Evolutionary conservation across 140 eudicot species (phyloP), one percentile per base, ranked within the genome.

Genomic region (Senecio squalidus): DNA sequence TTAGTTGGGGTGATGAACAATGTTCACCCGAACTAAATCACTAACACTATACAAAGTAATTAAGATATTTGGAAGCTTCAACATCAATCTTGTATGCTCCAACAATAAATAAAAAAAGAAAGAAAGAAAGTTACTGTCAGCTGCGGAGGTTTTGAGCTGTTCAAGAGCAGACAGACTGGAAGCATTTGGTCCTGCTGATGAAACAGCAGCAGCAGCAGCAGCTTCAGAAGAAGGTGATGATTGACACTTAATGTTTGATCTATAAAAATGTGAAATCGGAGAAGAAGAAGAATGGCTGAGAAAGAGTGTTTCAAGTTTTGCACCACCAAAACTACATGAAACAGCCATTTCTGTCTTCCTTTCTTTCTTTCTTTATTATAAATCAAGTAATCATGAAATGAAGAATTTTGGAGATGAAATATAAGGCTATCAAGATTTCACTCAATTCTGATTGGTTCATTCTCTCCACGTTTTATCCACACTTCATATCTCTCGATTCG

Each of bases 121-220:
- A 26, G 2, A 53, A 2, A 22, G 20, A 22, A 41, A 29, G 58
- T 54, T 74, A 85, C 93, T 61, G 68, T 86, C 96, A 77, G 91
- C 86, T 6, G 91, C 78, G 0, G 98, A 91, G 68, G 82, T 70
- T 67, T 91, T 91, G 78, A 91, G 98, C 84, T 91, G 98, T 47
- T 91, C 75, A 30, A 91, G 94, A 64, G 96, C 98, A 16, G 98
- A 83, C 11, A 86, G 63, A 33, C 92, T 83, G 4, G 78, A 68
- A 17, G 66, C 81, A 60, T 80, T 77, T 34, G 27, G 23, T 14
- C 16, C 31, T 22, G 29, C 3, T 2, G 53, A 48, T 48, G 15
- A 9, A 26, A 62, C 51, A 44, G 51, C 67, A 50, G 23, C 74
- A 13, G 47, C 47, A 0, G 77, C 45, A 11, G 58, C 58, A n/a